These are phyloP conservation scores for Microsporum audouinii DNA, from an alignment of 2,329 filamentous ascomycete genomes.

Conservation along the genomic window DNA sequence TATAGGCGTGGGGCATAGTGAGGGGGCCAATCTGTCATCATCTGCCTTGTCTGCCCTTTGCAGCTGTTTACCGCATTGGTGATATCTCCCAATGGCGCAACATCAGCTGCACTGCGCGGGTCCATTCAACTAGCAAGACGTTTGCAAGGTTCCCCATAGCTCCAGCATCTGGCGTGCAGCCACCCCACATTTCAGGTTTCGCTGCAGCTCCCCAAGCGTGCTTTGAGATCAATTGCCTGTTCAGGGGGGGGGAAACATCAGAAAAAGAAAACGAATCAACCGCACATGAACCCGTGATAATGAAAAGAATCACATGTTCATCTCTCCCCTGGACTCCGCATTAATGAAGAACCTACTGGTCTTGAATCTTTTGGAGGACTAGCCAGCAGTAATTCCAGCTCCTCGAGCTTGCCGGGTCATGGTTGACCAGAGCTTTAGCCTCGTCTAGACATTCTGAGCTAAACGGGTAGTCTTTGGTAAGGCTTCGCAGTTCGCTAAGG, in stretches of 20 bases:
- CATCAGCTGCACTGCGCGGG: constrained; percentile 52
- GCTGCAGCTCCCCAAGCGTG: constrained; percentile 52
- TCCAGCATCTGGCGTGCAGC: constrained; percentile 42
- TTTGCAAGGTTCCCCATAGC: constrained; percentile 49
- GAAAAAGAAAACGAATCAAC: constrained; percentile 8
- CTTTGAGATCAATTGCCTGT: constrained; percentile 45
- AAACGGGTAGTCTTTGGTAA: constrained; percentile 58
- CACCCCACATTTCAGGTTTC: constrained; percentile 60
- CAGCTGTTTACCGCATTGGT: constrained; percentile 33
- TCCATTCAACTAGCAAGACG: constrained; percentile 59
- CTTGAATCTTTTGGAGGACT: constrained; percentile 53
- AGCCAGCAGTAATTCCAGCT: constrained; percentile 72
- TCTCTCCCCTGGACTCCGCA: background rate
- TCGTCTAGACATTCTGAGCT: constrained; percentile 53
- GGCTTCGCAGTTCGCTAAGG: constrained; percentile 55
- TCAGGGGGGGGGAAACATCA: constrained; percentile 3
- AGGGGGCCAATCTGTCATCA: background rate
- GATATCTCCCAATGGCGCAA: constrained; percentile 55
- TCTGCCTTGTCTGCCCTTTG: background rate
- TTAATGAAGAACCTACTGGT: constrained; percentile 42
- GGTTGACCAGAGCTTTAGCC: constrained; percentile 51
- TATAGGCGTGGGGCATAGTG: background rate
- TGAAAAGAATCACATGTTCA: background rate
- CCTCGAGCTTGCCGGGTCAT: constrained; percentile 53
- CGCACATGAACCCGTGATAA: background rate